Conservation (phyloP, 2,329 filamentous ascomycete genomes). For the Fusarium incarnatum region DNA sequence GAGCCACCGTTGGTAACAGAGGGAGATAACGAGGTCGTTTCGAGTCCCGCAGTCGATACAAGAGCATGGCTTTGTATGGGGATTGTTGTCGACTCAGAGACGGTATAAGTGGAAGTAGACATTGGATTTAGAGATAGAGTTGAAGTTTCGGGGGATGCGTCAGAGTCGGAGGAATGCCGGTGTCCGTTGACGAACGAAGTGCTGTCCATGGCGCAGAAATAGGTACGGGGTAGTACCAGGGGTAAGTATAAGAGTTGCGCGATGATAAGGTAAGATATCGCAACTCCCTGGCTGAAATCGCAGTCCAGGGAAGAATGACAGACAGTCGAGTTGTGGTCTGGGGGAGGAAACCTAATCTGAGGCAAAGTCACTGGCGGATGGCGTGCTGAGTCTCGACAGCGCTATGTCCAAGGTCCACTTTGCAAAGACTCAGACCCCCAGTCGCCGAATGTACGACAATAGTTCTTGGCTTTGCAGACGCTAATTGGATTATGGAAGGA, state of each 20-base stretch:
- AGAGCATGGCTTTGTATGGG: conserved; percentile 41
- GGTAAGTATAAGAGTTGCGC: conserved; percentile 42
- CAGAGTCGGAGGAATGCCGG: conserved; percentile 39
- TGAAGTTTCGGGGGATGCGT: conserved; percentile 14
- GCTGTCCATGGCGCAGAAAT: conserved; percentile 43
- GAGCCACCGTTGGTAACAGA: conserved; percentile 26
- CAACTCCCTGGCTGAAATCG: conserved; percentile 33
- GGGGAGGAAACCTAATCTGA: conserved; percentile 35
- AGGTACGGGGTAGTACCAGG: conserved; percentile 26
- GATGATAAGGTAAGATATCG: conserved; percentile 47
- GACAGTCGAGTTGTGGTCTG: conserved; percentile 24
- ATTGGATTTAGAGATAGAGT: conserved; percentile 20
- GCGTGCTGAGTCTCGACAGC: conserved; percentile 42
- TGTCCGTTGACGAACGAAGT: conserved; percentile 45
- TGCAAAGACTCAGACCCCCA: conserved; percentile 33
- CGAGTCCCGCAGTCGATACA: conserved; percentile 16
- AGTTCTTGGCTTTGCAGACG: conserved; percentile 15
- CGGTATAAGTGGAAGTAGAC: conserved; percentile 30
- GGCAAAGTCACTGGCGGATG: conserved; percentile 47
- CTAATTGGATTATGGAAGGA: conserved; percentile 34
- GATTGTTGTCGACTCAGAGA: conserved; percentile 13
- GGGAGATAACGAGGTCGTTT: conserved; percentile 25
- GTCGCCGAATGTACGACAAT: conserved; percentile 35
- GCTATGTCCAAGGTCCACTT: conserved; percentile 40
- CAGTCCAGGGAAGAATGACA: conserved; percentile 41